These are phyloP conservation scores for Colletotrichum filicis DNA, from an alignment of 2,329 filamentous ascomycete genomes.

Conservation along the genomic window DNA sequence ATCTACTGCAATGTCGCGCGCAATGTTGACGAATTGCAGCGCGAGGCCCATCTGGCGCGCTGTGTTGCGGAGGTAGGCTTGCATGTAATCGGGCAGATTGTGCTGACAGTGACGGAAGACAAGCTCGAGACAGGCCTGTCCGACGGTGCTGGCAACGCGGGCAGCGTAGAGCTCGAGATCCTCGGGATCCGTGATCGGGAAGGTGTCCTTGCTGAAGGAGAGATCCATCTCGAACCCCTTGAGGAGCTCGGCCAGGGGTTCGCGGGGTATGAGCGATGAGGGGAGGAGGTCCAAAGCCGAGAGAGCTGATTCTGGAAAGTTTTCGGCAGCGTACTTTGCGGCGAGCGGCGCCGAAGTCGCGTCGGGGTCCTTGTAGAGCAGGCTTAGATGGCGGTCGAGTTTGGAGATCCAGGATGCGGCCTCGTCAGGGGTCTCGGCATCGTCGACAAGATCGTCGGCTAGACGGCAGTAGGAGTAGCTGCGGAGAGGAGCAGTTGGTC, in stretches of 20 bases:
- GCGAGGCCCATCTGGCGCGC: slow-evolving; percentile 77
- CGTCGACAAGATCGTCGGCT: slow-evolving; percentile 78
- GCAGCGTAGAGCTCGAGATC: slow-evolving; percentile 72
- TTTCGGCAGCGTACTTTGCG: slow-evolving; percentile 51
- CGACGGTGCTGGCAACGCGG: slow-evolving; percentile 79
- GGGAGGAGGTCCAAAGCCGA: slow-evolving; percentile 71
- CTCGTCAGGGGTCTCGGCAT: slow-evolving; percentile 63
- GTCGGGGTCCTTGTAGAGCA: slow-evolving; percentile 55
- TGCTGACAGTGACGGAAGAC: slow-evolving; percentile 67
- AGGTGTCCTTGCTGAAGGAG: slow-evolving; percentile 55
- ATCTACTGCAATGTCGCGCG: slow-evolving; percentile 77
- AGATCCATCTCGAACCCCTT: slow-evolving; percentile 78
- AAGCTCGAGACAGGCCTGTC: slow-evolving; percentile 73
- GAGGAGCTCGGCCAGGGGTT: slow-evolving; percentile 72
- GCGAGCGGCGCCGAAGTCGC: slow-evolving; percentile 28
- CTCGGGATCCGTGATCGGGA: slow-evolving; percentile 67
- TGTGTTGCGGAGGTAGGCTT: slow-evolving; percentile 60
- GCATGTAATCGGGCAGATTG: slow-evolving; percentile 42
- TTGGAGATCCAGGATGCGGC: slow-evolving; percentile 69
- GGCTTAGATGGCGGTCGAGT: slow-evolving; percentile 66
- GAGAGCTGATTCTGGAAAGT: slow-evolving; percentile 63
- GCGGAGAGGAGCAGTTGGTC: neutral
- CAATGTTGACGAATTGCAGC: slow-evolving; percentile 82
- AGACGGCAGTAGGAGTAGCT: slow-evolving; percentile 80
- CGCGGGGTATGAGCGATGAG: slow-evolving; percentile 61